Conservation (phyloP, 768 basidiomycete genomes). For the Leccinellum rugosiceps region DNA sequence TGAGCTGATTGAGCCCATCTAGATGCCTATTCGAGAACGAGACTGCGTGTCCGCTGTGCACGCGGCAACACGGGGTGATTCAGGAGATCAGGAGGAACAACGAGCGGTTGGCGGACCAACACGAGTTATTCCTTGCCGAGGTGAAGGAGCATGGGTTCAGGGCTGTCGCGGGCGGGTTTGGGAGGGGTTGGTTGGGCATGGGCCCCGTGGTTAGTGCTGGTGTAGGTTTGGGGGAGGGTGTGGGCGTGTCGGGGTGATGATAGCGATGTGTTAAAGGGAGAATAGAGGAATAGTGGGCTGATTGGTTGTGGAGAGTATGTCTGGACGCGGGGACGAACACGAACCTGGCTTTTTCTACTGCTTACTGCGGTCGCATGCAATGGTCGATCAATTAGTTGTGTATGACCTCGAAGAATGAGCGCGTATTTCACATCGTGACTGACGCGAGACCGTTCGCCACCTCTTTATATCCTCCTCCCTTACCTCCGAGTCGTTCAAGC, state of each 20-base stretch:
- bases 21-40: slow-evolving; percentile 91
- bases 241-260: slow-evolving; percentile 1
- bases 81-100: slow-evolving; percentile 89
- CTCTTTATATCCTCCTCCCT: no score
- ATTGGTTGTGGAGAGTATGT: no score
- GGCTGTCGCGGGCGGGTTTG: slow-evolving; percentile 68
- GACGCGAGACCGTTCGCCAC: no score
- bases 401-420: no score
- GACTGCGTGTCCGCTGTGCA: slow-evolving; percentile 87
- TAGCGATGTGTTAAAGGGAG: no score
- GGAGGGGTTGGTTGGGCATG: slow-evolving; percentile 53
- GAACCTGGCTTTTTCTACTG: no score
- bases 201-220: neutral
- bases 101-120: slow-evolving; percentile 76
- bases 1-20: neutral
- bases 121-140: slow-evolving; percentile 75
- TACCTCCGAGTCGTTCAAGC: no score
- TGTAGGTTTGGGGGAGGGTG: neutral
- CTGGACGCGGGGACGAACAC: no score
- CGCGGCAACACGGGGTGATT: slow-evolving; percentile 81
- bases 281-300: no score
- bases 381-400: no score
- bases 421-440: no score
- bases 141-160: slow-evolving; percentile 69
- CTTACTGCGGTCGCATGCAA: no score